Base-by-base conservation (phyloP, 2,329 filamentous ascomycete genomes). In the Pseudogymnoascus sp. region DNA sequence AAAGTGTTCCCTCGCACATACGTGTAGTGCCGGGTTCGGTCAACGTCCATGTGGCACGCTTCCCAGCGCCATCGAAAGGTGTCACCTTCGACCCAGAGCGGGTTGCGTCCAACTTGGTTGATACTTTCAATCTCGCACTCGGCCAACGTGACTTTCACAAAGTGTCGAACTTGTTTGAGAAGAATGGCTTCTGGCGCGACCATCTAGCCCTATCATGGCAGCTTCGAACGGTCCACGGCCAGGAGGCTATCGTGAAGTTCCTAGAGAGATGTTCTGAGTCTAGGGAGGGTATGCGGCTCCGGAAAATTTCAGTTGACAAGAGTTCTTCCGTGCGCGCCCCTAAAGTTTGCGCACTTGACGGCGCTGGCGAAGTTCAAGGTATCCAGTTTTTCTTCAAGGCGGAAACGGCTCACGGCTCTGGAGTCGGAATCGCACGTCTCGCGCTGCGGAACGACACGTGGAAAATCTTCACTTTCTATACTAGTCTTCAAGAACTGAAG, bases 401-500 rank as follows among this genome's bases (percentile, higher is more conserved):
- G 19, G 76, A 81, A 2, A 86, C 82, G 0, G 73, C 76, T 4
- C 67, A 82, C 1, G 86, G 86, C 0, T 66, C 67, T 0, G 88
- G 85, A 0, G 72, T 78, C 1, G 87, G 87, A 1, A 66, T 89
- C 1, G 76, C 82, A 0, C 76, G 84, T 3, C 70, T 89, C 0
- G 75, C 79, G 0, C 71, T 78, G 38, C 60, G 45, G 7, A 73
- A 72, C 0, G 73, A 71, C 2, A 62, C 70, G 5, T 89, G 85
- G 85, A 86, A 84, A 69, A 80, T 84, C 0, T 87, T 83, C 65
- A 86, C 84, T 1, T 67, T 90, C 0, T 89, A 84, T 68, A 89
- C 87, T 0, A 76, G 78, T 0, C 74, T 90, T 4, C 69, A 78
- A 1, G 79, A 82, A 38, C 66, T 90, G 4, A 80, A 76, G 3